Conservation (phyloP, 2,329 filamentous ascomycete genomes). For the Setomelanomma holmii region DNA sequence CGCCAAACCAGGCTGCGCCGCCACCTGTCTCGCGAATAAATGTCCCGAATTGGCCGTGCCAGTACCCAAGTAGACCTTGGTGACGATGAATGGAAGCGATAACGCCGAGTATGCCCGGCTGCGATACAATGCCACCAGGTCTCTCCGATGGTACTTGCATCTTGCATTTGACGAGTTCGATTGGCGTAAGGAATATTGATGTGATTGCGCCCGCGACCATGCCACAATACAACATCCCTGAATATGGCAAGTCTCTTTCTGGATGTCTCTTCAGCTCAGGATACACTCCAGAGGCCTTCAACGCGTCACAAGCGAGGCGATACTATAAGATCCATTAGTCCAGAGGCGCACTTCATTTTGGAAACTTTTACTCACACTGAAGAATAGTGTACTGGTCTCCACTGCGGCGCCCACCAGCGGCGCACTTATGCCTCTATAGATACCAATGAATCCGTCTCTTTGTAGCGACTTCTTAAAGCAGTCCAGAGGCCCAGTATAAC, state of each 20-base stretch:
- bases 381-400: conserved; percentile 91
- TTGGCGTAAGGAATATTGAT: conserved; percentile 88
- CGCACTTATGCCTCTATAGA: conserved; percentile 93
- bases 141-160: conserved; percentile 77
- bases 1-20: conserved; percentile 87
- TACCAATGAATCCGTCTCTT: conserved; percentile 76
- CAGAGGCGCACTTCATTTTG: too few relatives aligned
- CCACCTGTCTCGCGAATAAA: conserved; percentile 93
- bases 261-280: conserved; percentile 55
- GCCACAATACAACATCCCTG: conserved; percentile 78
- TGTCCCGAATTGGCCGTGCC: conserved; percentile 93
- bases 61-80: conserved; percentile 86
- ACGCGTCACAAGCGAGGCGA: conserved; percentile 59
- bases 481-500: conserved; percentile 86
- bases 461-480: conserved; percentile 88
- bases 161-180: conserved; percentile 98
- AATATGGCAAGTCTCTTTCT: conserved; percentile 70
- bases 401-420: conserved; percentile 89
- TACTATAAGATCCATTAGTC: conserved; percentile 49
- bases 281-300: conserved; percentile 66
- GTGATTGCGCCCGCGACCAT: conserved; percentile 88
- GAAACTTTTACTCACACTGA: conserved; percentile 71
- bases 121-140: conserved; percentile 50
- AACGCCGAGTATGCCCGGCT: conserved; percentile 71
- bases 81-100: conserved; percentile 81